These are phyloP conservation scores for Scorias spongiosa DNA, from an alignment of 2,329 filamentous ascomycete species.

Conservation along the genomic window DNA sequence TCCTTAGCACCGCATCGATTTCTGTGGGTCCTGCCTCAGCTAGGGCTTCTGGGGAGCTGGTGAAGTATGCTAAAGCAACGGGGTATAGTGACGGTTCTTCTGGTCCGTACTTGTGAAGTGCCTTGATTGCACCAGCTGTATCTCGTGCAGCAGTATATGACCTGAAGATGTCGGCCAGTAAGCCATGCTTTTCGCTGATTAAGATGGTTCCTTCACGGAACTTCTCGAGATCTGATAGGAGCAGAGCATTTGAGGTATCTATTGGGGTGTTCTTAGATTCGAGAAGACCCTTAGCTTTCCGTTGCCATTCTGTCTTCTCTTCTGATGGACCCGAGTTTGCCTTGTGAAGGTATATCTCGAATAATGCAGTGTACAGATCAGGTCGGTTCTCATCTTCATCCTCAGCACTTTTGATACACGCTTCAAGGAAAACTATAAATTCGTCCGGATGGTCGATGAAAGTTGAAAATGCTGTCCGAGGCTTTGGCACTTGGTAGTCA, in stretches of 20 bases:
- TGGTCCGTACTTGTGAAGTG: constrained; percentile 78
- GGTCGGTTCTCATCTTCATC: constrained; percentile 61
- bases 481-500: constrained; percentile 65
- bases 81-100: constrained; percentile 86
- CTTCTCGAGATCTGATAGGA: constrained; percentile 80
- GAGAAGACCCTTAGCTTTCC: constrained; percentile 78
- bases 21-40: constrained; percentile 69
- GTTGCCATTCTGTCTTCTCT: constrained; percentile 69
- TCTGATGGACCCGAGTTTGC: constrained; percentile 57
- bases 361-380: constrained; percentile 86
- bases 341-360: constrained; percentile 95
- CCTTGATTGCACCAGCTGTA: constrained; percentile 77
- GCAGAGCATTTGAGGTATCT: constrained; percentile 83
- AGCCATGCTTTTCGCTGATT: constrained; percentile 82
- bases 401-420: constrained; percentile 57
- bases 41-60: constrained; percentile 65
- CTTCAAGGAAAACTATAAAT: constrained; percentile 85
- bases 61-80: constrained; percentile 84
- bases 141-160: constrained; percentile 89
- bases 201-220: constrained; percentile 84
- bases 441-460: constrained; percentile 90
- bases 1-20: constrained; percentile 61
- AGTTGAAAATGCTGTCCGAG: constrained; percentile 81
- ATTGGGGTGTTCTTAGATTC: constrained; percentile 69
- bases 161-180: constrained; percentile 89